Conservation (phyloP, 768 basidiomycete species). For the Cyathus striatus region DNA sequence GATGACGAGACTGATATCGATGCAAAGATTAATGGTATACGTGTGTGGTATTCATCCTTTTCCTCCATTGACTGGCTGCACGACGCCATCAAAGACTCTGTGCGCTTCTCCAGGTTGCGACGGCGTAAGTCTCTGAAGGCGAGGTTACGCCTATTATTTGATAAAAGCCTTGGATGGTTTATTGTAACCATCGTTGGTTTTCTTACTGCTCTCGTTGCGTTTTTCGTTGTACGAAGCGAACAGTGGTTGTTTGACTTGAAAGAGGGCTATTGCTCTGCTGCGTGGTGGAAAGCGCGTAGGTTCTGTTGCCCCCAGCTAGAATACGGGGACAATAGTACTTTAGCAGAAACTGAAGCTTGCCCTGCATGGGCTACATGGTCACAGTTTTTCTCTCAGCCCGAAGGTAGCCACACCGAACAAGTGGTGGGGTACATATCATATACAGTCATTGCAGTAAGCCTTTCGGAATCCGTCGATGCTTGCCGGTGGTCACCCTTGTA, state of each 20-base stretch:
- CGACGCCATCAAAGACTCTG: constrained; percentile 91
- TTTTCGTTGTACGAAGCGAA: constrained; percentile 80
- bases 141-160: constrained; percentile 54
- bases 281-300: constrained; percentile 69
- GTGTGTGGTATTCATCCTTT: constrained; percentile 88
- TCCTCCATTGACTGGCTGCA: constrained; percentile 96
- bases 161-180: constrained; percentile 84
- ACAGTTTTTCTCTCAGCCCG: constrained; percentile 34
- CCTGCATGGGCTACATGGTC: constrained; percentile 76
- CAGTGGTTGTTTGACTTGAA: constrained; percentile 90
- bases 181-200: constrained; percentile 88
- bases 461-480: too few species aligned
- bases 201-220: constrained; percentile 81
- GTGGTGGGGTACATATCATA: constrained; percentile 65
- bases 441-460: constrained; percentile 71
- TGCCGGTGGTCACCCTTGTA: not conserved
- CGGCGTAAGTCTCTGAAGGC: constrained; percentile 67
- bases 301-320: constrained; percentile 69
- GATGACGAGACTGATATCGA: constrained; percentile 44
- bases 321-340: constrained; percentile 8
- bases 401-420: constrained; percentile 31
- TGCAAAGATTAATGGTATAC: constrained; percentile 77
- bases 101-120: constrained; percentile 70
- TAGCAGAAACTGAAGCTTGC: constrained; percentile 39
- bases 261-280: constrained; percentile 75